Evolutionary conservation across 106 monocot species (phyloP).

Genomic region (Acorus calamus): DNA sequence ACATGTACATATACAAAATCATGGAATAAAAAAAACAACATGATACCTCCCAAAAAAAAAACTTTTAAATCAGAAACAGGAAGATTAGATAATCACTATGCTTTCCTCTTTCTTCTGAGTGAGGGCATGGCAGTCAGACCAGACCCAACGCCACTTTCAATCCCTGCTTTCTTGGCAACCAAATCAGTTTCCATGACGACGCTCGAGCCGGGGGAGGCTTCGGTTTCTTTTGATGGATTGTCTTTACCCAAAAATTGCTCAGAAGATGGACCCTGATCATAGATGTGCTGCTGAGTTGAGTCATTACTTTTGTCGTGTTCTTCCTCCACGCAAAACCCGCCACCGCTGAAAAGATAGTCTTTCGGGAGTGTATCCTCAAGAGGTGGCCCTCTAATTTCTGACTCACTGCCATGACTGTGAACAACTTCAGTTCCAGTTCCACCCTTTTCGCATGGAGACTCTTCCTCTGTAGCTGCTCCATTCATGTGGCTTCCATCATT

Average conservation of each 20-base stretch:
- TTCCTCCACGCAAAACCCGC: slow-evolving; percentile 43
- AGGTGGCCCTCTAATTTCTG: not conserved
- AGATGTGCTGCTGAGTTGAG: not conserved
- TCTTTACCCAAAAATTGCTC: not conserved
- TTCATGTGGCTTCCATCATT: too few relatives aligned
- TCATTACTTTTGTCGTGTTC: slow-evolving; percentile 15
- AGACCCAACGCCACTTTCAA: not conserved
- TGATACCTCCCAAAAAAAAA: too few relatives aligned
- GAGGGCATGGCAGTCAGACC: slow-evolving; percentile 59
- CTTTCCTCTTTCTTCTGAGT: slow-evolving; percentile 34
- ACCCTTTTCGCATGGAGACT: not conserved
- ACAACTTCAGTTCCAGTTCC: slow-evolving; percentile 14
- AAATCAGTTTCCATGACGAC: not conserved
- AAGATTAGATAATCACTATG: too few relatives aligned
- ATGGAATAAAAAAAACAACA: too few relatives aligned
- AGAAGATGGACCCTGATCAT: not conserved
- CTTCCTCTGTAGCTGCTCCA: too few relatives aligned
- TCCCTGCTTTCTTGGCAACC: not conserved
- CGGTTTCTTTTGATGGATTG: not conserved
- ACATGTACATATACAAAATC: too few relatives aligned
- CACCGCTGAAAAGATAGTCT: slow-evolving; percentile 40
- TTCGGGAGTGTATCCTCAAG: slow-evolving; percentile 1
- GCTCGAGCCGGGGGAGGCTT: not conserved
- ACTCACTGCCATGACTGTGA: not conserved
- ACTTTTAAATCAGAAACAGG: too few relatives aligned